phyloP scores from a whole-genome alignment of 495 filamentous ascomycete genomes.

The Penicillium herquei region DNA sequence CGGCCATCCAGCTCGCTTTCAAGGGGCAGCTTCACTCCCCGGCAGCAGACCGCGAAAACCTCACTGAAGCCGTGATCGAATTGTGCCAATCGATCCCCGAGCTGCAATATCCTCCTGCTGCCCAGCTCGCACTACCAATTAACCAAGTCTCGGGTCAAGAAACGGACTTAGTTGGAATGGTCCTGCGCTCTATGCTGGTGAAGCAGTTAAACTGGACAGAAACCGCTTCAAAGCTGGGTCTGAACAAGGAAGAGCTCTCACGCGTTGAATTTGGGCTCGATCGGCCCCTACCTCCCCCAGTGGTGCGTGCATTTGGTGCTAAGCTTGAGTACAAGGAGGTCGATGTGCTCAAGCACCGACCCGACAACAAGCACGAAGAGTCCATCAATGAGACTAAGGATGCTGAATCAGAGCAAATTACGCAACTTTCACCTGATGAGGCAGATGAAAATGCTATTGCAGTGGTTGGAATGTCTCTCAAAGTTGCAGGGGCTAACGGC shows the following conservation, averaged over 20 bases:
- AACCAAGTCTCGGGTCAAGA: background rate
- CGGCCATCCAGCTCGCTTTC: constrained; percentile 14
- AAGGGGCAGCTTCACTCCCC: constrained; percentile 2
- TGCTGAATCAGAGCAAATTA: too few relatives aligned
- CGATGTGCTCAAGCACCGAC: background rate
- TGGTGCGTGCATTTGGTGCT: constrained; percentile 21
- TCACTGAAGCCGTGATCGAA: background rate
- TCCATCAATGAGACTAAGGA: background rate
- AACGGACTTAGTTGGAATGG: constrained; percentile 10
- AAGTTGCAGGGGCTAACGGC: constrained; percentile 48
- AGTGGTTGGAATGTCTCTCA: constrained; percentile 51
- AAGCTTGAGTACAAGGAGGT: background rate
- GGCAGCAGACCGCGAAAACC: background rate
- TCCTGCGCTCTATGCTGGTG: constrained; percentile 38
- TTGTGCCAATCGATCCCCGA: constrained; percentile 24
- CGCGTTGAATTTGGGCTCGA: constrained; percentile 47
- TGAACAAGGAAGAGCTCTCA: constrained; percentile 15
- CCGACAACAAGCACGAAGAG: background rate
- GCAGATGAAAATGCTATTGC: constrained; percentile 40
- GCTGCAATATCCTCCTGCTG: background rate
- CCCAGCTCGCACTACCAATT: background rate
- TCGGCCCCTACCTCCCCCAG: constrained; percentile 37
- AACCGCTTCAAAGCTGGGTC: constrained; percentile 23
- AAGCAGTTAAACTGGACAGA: constrained; percentile 42
- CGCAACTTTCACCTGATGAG: constrained; percentile 5